Conservation (phyloP, 2,329 filamentous ascomycete species). For the Beauveria varroae region DNA sequence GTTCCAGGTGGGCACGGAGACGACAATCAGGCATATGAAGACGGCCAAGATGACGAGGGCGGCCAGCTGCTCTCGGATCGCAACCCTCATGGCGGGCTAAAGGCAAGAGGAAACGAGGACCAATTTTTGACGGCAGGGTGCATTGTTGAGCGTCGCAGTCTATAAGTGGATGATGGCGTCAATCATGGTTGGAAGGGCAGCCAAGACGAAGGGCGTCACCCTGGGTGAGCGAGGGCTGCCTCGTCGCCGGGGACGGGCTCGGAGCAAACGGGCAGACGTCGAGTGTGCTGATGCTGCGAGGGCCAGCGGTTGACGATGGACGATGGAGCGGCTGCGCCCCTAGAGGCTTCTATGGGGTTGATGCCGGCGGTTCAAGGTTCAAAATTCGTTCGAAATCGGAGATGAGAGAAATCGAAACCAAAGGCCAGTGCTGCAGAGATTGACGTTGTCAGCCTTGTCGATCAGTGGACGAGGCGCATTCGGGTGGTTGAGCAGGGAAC, state of each 20-base stretch:
- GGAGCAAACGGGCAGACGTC: neutral
- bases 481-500: neutral
- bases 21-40: slow-evolving; percentile 65
- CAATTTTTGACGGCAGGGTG: neutral
- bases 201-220: neutral
- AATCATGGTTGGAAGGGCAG: neutral
- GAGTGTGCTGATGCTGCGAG: neutral
- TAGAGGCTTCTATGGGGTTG: neutral
- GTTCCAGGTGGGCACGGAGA: slow-evolving; percentile 70
- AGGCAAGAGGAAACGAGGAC: neutral
- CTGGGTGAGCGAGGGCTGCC: neutral
- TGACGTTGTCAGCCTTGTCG: neutral
- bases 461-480: neutral
- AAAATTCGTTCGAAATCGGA: neutral
- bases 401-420: neutral
- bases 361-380: neutral
- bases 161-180: neutral
- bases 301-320: neutral
- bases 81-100: slow-evolving; percentile 62
- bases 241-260: neutral
- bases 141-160: neutral
- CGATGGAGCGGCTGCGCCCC: neutral
- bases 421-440: neutral
- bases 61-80: slow-evolving; percentile 81
- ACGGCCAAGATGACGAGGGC: slow-evolving; percentile 70